Evolutionary conservation across 1,139 yeast genomes (phyloP).

Genomic region (Diutina rugosa): DNA sequence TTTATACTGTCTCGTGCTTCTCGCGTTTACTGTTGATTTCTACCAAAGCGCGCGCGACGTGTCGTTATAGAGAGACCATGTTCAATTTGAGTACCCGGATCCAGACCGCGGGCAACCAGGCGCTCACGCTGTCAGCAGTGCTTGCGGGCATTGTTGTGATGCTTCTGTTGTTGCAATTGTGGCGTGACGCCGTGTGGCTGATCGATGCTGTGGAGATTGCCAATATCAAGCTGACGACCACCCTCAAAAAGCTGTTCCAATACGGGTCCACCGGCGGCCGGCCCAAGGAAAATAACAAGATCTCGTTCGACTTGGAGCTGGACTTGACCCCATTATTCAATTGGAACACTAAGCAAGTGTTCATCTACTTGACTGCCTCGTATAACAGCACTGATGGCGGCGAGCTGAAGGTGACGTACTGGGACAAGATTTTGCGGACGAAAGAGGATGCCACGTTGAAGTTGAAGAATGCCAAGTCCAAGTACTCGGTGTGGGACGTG

Average conservation of each 20-base stretch:
- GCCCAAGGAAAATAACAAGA: slow-evolving; percentile 69
- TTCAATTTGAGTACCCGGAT: slow-evolving; percentile 27
- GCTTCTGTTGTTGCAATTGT: slow-evolving; percentile 38
- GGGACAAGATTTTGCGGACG: slow-evolving; percentile 72
- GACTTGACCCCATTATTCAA: slow-evolving; percentile 66
- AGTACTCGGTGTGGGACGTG: slow-evolving; percentile 84
- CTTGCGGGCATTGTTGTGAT: slow-evolving; percentile 32
- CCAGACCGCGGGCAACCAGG: slow-evolving; percentile 44
- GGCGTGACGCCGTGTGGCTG: slow-evolving; percentile 28
- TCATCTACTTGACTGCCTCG: slow-evolving; percentile 81
- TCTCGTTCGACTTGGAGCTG: slow-evolving; percentile 58
- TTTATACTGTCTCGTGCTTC: not conserved
- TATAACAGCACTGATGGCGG: slow-evolving; percentile 49
- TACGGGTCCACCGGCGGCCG: slow-evolving; percentile 60
- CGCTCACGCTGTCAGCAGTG: slow-evolving; percentile 38
- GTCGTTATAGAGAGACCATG: slow-evolving; percentile 11
- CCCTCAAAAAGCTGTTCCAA: slow-evolving; percentile 50
- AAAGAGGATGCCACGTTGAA: slow-evolving; percentile 46
- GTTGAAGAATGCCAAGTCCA: slow-evolving; percentile 44
- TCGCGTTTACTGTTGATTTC: not conserved
- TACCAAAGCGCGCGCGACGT: not conserved
- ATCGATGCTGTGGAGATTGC: slow-evolving; percentile 27
- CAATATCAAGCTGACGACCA: slow-evolving; percentile 27
- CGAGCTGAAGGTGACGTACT: slow-evolving; percentile 58
- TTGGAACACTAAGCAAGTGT: slow-evolving; percentile 95